Evolutionary conservation across 257 asterid species (phyloP).

Genomic region (Marsdenia floribunda): DNA sequence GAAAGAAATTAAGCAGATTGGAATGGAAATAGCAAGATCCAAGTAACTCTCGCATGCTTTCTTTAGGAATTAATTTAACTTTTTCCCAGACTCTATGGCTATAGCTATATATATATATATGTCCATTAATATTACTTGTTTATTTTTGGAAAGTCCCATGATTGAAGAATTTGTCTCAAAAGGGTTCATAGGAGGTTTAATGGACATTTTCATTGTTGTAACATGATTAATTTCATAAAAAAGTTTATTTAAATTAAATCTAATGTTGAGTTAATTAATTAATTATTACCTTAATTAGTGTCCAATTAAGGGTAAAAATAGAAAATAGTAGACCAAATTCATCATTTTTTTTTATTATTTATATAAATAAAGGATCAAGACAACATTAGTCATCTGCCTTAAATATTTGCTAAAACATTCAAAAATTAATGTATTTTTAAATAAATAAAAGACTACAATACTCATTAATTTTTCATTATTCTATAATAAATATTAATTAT

Average conservation of each 20-base stretch:
- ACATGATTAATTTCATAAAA: background rate
- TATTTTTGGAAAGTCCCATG: background rate
- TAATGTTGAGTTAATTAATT: background rate
- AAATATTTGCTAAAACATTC: too few relatives aligned
- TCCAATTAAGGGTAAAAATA: background rate
- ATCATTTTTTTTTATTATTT: too few relatives aligned
- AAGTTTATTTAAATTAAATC: background rate
- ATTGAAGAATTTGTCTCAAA: conserved; percentile 1
- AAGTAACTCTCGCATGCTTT: background rate
- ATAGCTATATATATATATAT: too few relatives aligned
- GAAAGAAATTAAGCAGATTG: background rate
- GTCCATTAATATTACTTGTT: background rate
- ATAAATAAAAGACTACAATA: too few relatives aligned
- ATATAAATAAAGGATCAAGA: too few relatives aligned
- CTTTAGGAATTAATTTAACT: background rate
- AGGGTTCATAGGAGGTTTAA: background rate
- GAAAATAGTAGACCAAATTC: too few relatives aligned
- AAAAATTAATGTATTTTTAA: too few relatives aligned
- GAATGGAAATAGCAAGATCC: conserved; percentile 3
- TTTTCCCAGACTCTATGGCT: background rate
- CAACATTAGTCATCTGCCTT: too few relatives aligned
- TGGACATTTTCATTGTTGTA: background rate
- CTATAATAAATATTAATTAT: too few relatives aligned
- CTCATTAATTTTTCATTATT: too few relatives aligned
- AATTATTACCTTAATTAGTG: background rate